These are phyloP conservation scores for Leonotis leonurus DNA, from an alignment of 257 asterid species.

Conservation along the genomic window DNA sequence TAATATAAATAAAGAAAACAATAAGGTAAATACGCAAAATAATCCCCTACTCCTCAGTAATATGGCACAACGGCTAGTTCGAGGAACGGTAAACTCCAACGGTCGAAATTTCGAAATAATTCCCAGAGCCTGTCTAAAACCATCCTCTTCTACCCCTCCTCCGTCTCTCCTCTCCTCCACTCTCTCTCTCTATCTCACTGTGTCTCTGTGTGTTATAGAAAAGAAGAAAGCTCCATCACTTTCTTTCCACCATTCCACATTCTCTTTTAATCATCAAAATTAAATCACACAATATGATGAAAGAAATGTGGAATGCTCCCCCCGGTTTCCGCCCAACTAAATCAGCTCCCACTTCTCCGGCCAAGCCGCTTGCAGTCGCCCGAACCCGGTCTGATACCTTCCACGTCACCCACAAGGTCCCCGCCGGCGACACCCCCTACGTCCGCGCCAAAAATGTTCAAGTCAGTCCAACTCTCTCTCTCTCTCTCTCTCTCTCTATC, in stretches of 20 bases:
- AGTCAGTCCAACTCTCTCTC: slow-evolving; percentile 31
- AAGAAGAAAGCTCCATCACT: too few species aligned
- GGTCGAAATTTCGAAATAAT: slow-evolving; percentile 39
- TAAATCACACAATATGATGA: slow-evolving; percentile 44
- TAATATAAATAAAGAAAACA: neutral
- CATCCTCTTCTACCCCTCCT: slow-evolving; percentile 15
- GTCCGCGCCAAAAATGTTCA: slow-evolving; percentile 95
- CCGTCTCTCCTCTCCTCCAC: neutral
- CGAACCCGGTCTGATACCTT: slow-evolving; percentile 75
- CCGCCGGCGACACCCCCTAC: slow-evolving; percentile 85
- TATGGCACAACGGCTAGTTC: slow-evolving; percentile 58
- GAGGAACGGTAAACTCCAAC: slow-evolving; percentile 57
- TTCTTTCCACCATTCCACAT: slow-evolving; percentile 13
- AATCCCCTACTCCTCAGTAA: neutral
- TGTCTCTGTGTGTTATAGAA: neutral
- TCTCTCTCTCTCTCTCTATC: too few species aligned
- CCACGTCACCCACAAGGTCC: slow-evolving; percentile 79
- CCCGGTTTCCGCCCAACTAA: slow-evolving; percentile 81
- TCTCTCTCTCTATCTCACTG: neutral
- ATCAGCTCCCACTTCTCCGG: slow-evolving; percentile 93
- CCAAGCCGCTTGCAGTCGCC: slow-evolving; percentile 69
- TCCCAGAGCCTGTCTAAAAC: slow-evolving; percentile 26
- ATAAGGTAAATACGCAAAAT: neutral
- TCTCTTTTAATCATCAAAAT: slow-evolving; percentile 2
- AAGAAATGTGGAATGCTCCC: slow-evolving; percentile 86